These are phyloP conservation scores for Penicillium brevicompactum DNA, from an alignment of 2,329 filamentous ascomycete species.

Conservation along the genomic window DNA sequence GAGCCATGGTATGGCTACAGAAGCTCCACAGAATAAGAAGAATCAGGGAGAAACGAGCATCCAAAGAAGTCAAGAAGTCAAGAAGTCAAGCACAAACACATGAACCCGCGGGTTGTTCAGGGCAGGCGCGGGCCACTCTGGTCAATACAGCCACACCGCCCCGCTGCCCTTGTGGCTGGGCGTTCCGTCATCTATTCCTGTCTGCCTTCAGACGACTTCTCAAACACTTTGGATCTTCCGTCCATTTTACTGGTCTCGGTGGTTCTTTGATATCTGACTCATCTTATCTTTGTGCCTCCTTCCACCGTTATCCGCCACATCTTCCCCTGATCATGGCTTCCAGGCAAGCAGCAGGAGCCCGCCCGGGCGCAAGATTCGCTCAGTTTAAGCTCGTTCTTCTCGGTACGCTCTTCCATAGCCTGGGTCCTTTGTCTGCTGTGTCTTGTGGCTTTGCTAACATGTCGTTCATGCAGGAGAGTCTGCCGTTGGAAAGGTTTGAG, in stretches of 20 bases:
- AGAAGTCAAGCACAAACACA: slow-evolving; percentile 15
- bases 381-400: slow-evolving; percentile 99
- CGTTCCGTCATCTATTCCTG: slow-evolving; percentile 38
- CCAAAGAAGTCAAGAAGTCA: slow-evolving; percentile 7
- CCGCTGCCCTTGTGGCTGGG: slow-evolving; percentile 35
- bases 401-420: slow-evolving; percentile 60
- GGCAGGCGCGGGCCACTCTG: slow-evolving; percentile 14
- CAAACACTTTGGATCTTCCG: slow-evolving; percentile 17
- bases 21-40: slow-evolving; percentile 34
- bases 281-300: slow-evolving; percentile 2
- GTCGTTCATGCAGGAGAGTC: slow-evolving; percentile 73
- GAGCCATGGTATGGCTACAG: slow-evolving; percentile 31
- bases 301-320: slow-evolving; percentile 9
- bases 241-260: slow-evolving; percentile 5
- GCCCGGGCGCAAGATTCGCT: slow-evolving; percentile 78
- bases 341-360: slow-evolving; percentile 72
- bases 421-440: neutral
- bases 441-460: slow-evolving; percentile 15
- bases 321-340: slow-evolving; percentile 68
- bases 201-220: slow-evolving; percentile 20
- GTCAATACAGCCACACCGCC: slow-evolving; percentile 28
- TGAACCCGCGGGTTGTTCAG: slow-evolving; percentile 21
- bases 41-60: slow-evolving; percentile 6
- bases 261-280: slow-evolving; percentile 3
- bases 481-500: slow-evolving; percentile 88